Evolutionary conservation across 371 early-diverging fungal species (phyloP), one percentile per base, ranked within the genome.

Genomic region (Encephalitozoon intestinalis): DNA sequence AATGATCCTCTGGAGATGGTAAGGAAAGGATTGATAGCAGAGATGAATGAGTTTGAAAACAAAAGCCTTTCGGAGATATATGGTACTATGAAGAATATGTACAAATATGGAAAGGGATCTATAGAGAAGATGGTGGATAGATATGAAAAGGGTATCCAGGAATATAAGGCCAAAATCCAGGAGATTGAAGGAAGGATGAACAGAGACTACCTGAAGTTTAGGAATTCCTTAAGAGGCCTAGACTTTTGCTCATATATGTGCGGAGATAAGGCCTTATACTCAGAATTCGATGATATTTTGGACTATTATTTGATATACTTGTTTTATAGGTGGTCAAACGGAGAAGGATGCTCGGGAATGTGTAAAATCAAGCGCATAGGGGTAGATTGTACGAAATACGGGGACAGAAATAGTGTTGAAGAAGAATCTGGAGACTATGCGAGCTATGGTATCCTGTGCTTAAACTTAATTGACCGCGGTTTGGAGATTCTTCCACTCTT

Each of bases 31-130:
- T 5, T 76, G 12, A 40, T 26, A 6, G 39, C 3, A 44, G 50
- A 69, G 41, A 44, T 64, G 52, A 28, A 31, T 64, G 46, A 4
- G 15, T 44, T 67, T 63, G 69, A 72, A 23, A 77, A 77, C 43
- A 50, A 40, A 21, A 58, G 66, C 21, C 31, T 72, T 28, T 18
- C 66, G 9, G 39, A 49, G 18, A 71, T 80, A 37, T 31, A 65
- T 9, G 37, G 49, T 5, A 37, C 39, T 6, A 31, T 54, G 23
- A 73, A 53, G 28, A 2, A 12, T 9, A 31, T 65, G 26, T 79
- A 79, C 40, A 79, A 79, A 67, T 79, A 79, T 73, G 73, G 78
- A 3, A 67, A 44, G 31, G 76, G 71, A 31, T 34, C 44, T 34
- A 31, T 69, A 43, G 43, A 50, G 1, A 30, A 43, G 54, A 21